phyloP scores from a whole-genome alignment of 371 early-diverging fungal species.

The Syncephalastrum monosporum region DNA sequence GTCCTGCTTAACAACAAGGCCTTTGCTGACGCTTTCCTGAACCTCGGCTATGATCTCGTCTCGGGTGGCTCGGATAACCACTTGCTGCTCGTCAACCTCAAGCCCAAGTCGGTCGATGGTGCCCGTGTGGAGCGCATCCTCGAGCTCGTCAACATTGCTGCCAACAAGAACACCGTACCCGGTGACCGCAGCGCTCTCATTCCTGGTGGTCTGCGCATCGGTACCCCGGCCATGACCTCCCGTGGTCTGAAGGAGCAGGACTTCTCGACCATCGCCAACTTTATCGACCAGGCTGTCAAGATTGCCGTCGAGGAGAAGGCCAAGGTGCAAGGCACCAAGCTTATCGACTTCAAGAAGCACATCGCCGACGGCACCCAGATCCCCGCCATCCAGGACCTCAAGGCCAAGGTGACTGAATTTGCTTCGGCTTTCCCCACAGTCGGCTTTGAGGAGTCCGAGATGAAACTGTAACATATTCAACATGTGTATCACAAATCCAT shows the following conservation, averaged over 20 bases:
- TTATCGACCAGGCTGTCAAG: conserved; percentile 82
- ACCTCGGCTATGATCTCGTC: conserved; percentile 82
- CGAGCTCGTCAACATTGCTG: conserved; percentile 93
- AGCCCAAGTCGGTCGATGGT: conserved; percentile 85
- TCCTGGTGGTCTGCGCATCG: conserved; percentile 93
- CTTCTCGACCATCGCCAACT: conserved; percentile 80
- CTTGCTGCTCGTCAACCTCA: conserved; percentile 85
- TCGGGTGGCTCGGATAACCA: conserved; percentile 97
- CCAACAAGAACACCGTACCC: conserved; percentile 99
- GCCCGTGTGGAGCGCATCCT: conserved; percentile 93
- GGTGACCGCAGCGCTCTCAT: conserved; percentile 94
- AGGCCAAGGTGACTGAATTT: conserved; percentile 68
- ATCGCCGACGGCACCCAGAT: conserved; percentile 53
- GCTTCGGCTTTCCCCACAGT: conserved; percentile 68
- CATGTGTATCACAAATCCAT: too few species aligned
- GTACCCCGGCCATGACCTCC: conserved; percentile 97
- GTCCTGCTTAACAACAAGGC: conserved; percentile 87
- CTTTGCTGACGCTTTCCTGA: conserved; percentile 77
- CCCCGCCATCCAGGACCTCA: conserved; percentile 55
- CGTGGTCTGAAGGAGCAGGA: conserved; percentile 90
- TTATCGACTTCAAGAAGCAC: conserved; percentile 72
- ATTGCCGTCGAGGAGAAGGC: conserved; percentile 65
- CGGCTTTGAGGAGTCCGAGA: conserved; percentile 63
- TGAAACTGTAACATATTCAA: conserved; percentile 36
- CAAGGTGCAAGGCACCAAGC: conserved; percentile 58